Conservation (phyloP, 2,329 filamentous ascomycete genomes). For the Cylindrodendrum hubeiense region DNA sequence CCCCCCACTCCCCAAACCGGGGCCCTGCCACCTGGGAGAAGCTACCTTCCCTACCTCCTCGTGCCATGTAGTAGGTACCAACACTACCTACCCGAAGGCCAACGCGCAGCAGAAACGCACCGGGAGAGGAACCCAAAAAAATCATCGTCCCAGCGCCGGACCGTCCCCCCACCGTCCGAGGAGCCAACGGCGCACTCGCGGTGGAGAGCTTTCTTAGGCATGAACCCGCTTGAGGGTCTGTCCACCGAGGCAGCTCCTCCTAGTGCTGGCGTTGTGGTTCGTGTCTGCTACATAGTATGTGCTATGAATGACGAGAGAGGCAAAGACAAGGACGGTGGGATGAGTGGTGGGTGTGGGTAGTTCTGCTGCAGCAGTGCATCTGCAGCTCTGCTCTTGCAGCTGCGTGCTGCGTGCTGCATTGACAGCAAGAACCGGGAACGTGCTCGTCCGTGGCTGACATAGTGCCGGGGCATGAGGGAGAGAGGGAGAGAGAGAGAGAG, state of each 20-base stretch:
- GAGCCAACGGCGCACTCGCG: not conserved
- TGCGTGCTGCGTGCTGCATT: constrained; percentile 6
- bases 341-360: not conserved
- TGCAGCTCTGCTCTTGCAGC: not conserved
- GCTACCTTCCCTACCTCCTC: not conserved
- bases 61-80: not conserved
- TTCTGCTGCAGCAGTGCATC: not conserved
- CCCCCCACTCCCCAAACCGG: not conserved
- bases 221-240: not conserved
- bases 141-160: not conserved
- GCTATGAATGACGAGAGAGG: not conserved
- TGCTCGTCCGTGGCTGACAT: constrained; percentile 15
- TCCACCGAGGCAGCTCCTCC: not conserved
- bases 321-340: not conserved
- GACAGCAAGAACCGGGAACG: constrained; percentile 20
- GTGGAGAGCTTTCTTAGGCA: not conserved
- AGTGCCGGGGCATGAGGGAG: not conserved
- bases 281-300: not conserved
- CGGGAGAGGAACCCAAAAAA: not conserved
- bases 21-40: not conserved
- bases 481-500: not conserved
- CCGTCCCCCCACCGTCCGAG: not conserved
- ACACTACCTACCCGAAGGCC: not conserved
- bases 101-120: not conserved
- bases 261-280: not conserved